Evolutionary conservation across 371 early-diverging fungal species (phyloP).

Genomic region (Actinomortierella wolfii): DNA sequence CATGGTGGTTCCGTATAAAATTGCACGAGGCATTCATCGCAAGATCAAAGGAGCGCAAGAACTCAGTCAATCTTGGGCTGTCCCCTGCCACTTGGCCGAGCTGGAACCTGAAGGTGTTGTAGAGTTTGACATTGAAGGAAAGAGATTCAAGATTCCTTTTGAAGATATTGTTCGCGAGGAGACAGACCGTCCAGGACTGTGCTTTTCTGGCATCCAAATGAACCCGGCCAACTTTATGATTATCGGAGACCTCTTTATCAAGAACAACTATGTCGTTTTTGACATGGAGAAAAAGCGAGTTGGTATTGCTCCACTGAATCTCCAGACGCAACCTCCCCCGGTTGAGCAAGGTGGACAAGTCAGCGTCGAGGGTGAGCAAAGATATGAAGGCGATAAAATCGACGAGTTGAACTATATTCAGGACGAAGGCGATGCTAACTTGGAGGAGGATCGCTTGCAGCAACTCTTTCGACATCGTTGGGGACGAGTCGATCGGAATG

Average conservation of each 20-base stretch:
- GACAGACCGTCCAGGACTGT: constrained; percentile 1
- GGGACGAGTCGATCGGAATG: no score
- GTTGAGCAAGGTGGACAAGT: no score
- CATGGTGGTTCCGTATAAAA: constrained; percentile 52
- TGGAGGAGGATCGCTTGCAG: no score
- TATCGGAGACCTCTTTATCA: constrained; percentile 56
- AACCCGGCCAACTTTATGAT: constrained; percentile 44
- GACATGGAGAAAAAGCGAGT: constrained; percentile 52
- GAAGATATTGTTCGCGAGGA: constrained; percentile 51
- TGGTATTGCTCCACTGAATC: constrained; percentile 50
- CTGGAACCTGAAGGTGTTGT: constrained; percentile 29
- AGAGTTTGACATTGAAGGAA: constrained; percentile 49
- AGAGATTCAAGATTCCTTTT: constrained; percentile 48
- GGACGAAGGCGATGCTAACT: no score
- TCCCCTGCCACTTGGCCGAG: constrained; percentile 47
- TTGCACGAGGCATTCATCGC: constrained; percentile 48
- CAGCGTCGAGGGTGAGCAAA: no score
- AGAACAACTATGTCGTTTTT: constrained; percentile 59
- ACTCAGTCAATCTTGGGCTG: constrained; percentile 45
- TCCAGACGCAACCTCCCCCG: no score
- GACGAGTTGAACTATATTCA: no score
- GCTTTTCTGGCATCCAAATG: constrained; percentile 35
- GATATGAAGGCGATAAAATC: no score
- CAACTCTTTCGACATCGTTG: no score
- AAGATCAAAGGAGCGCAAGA: constrained; percentile 45